A percentile compares a stretch with the other conserved stretches of the same genome.
These are phyloP conservation scores for Leishmania turanica DNA, from an alignment of 208 protist genomes.

Conservation along the genomic window DNA sequence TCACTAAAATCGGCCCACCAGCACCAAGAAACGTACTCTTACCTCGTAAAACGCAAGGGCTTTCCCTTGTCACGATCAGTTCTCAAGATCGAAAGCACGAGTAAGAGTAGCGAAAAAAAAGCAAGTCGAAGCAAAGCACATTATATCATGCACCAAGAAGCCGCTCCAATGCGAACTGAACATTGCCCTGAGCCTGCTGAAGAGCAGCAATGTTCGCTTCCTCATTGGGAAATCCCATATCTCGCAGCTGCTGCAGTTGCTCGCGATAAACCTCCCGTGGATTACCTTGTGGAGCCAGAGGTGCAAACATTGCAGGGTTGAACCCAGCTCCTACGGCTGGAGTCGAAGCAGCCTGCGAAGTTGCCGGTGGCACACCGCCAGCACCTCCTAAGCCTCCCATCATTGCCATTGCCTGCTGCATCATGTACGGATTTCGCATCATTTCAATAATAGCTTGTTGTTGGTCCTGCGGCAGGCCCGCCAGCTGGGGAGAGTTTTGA, in stretches of 20 bases:
- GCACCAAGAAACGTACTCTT: not conserved
- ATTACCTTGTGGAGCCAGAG: conserved; percentile 57
- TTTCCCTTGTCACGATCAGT: not conserved
- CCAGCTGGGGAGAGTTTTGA: conserved; percentile 44
- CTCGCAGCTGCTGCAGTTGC: conserved; percentile 88
- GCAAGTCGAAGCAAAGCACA: conserved; percentile 1
- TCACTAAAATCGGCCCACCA: not conserved
- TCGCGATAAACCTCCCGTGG: conserved; percentile 81
- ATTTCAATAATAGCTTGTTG: conserved; percentile 59
- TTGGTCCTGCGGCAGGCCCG: conserved; percentile 47
- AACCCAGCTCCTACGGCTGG: conserved; percentile 11
- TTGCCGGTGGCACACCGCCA: not conserved
- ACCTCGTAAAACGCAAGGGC: not conserved
- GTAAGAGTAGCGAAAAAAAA: not conserved
- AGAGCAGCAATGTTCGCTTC: conserved; percentile 91
- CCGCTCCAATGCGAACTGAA: conserved; percentile 90
- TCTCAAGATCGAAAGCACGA: not conserved
- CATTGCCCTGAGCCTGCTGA: conserved; percentile 86
- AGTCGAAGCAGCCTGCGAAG: conserved; percentile 4
- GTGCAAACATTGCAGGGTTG: conserved; percentile 39
- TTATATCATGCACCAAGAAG: conserved; percentile 61
- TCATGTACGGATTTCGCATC: conserved; percentile 60
- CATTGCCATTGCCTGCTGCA: conserved; percentile 47
- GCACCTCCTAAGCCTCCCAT: conserved; percentile 15
- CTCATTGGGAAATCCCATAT: conserved; percentile 94